Evolutionary conservation across 1,284 basidiomycete species (phyloP).

Genomic region (Filobasidium uniguttulatum): DNA sequence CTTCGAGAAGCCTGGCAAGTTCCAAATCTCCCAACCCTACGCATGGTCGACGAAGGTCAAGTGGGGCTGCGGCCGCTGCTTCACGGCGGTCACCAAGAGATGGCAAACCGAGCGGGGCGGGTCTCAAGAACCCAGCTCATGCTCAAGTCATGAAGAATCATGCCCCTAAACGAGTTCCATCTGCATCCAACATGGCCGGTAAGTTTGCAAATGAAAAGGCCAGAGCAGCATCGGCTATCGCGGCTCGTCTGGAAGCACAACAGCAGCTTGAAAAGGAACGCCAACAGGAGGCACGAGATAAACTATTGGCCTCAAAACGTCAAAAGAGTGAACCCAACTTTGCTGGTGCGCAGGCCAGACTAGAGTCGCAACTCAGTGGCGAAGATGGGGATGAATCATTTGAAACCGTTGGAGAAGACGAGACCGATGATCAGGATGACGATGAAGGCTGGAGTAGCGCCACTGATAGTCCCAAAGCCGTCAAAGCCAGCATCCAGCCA

Average conservation of each 20-base stretch:
- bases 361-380: background rate
- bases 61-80: no score
- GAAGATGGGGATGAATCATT: conserved; percentile 7
- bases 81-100: background rate
- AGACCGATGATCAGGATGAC: conserved; percentile 3
- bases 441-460: conserved; percentile 16
- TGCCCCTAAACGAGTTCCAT: conserved; percentile 8
- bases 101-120: no score
- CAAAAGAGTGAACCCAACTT: conserved; percentile 14
- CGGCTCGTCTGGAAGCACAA: conserved; percentile 13
- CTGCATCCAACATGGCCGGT: conserved; percentile 14
- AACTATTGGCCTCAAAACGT: conserved; percentile 10
- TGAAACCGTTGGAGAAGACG: conserved; percentile 7
- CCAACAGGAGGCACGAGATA: conserved; percentile 11
- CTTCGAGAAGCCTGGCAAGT: no score
- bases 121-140: background rate
- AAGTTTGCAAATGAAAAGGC: conserved; percentile 14
- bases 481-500: background rate
- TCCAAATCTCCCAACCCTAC: no score
- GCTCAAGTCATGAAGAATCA: background rate
- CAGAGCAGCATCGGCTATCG: conserved; percentile 12
- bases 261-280: conserved; percentile 12
- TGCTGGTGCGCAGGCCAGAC: conserved; percentile 8
- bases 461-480: conserved; percentile 6
- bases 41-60: no score